Percentiles rank a stretch among this genome's conserved stretches.
These are phyloP conservation scores for Pythium folliculosum DNA, from an alignment of 352 stramenopile genomes.

Conservation along the genomic window DNA sequence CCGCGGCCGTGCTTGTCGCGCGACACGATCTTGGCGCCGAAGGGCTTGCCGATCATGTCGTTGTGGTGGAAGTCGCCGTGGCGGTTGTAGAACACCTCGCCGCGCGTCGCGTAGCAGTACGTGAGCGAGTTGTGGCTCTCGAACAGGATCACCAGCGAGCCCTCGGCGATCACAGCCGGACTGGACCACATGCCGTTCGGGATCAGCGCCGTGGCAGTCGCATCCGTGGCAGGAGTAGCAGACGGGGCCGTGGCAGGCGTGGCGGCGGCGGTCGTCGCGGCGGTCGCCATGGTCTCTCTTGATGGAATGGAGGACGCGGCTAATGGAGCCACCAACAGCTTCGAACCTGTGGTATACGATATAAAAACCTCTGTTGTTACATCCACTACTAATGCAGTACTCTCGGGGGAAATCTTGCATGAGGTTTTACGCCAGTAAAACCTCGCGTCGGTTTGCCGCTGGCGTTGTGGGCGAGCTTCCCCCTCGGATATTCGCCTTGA, in stretches of 20 bases:
- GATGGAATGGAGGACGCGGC: neutral
- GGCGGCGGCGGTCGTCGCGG: neutral
- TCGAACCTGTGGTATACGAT: constrained; percentile 5
- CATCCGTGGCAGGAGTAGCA: neutral
- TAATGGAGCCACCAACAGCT: constrained; percentile 14
- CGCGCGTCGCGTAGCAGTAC: constrained; percentile 93
- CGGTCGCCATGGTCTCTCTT: constrained; percentile 1
- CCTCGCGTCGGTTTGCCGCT: constrained; percentile 8
- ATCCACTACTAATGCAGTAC: no score
- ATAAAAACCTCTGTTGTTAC: no score
- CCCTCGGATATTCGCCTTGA: constrained; percentile 7
- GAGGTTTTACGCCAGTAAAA: constrained; percentile 19
- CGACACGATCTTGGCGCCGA: constrained; percentile 77
- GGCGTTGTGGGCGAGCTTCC: neutral
- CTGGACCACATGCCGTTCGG: constrained; percentile 76
- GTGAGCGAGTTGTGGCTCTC: constrained; percentile 95
- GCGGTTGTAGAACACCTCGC: constrained; percentile 94
- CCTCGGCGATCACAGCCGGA: constrained; percentile 53
- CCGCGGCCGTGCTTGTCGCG: constrained; percentile 68
- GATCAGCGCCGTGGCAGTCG: constrained; percentile 31
- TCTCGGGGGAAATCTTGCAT: no score
- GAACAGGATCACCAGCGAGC: constrained; percentile 97
- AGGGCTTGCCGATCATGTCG: constrained; percentile 92
- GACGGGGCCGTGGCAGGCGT: constrained; percentile 7
- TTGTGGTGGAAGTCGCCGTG: constrained; percentile 97